Base-by-base conservation (phyloP, 495 filamentous ascomycete genomes). In the Elasticomyces elasticus region DNA sequence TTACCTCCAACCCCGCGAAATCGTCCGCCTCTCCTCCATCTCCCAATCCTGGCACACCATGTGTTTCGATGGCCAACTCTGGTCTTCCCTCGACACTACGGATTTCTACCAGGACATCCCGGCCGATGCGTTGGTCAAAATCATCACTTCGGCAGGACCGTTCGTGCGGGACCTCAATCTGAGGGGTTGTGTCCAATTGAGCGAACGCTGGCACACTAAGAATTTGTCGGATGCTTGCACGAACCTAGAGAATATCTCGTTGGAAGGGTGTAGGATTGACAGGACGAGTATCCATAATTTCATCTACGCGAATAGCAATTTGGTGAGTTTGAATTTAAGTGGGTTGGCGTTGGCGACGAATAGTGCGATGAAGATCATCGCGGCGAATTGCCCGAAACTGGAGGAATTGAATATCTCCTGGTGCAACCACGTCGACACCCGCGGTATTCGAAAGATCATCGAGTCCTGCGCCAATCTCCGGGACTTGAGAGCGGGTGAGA, bases 21-120 rank as follows among this genome's bases (percentile, higher is more conserved):
- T 98, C 44, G 79, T 97, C 10, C 81, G 86, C 49, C 80, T 79
- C 44, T 94, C 92, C 5, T 69, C 76, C 13, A 85, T 94, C n/a
- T 89, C 81, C 62, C 88, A 80, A 62, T 65, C 76, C 15, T 97
- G 92, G 77, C 74, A 95, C 66, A 71, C 76, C 28, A 84, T 89
- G 74, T 96, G 91, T 70, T 95, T 88, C 58, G 92, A 98, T 66
- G 92, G 92, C 7, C 92, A 98, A 68, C 71, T 98, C 17, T 98
- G 92, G 92, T 79, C 78, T 0, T 78, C 76, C 43, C 75, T 97
- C 38, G 89, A 97, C 64, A 84, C 88, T 0, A 80, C 90, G 0
- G 81, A 84, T 27, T 97, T 88, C 67, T 98, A 98, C 64, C 76
- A 76, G 44, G 79, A 86, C 37, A 96, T 98, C 52, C 81, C 92